Base-by-base conservation (phyloP, 1,284 basidiomycete genomes). In the Sporisorium graminicola region DNA sequence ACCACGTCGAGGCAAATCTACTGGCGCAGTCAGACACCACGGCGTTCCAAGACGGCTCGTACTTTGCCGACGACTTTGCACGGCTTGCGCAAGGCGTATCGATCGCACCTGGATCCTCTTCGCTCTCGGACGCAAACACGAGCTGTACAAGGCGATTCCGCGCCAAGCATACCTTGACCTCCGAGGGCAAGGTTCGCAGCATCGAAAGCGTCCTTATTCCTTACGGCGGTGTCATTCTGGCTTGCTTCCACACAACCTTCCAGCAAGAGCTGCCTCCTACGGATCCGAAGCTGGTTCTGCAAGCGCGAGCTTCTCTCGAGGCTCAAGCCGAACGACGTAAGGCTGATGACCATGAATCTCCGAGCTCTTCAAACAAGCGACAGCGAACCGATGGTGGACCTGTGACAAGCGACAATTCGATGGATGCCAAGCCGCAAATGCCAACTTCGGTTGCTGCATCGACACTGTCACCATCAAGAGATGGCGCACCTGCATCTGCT, bases 191-290 rank as follows among this genome's bases (percentile, higher is more conserved):
- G 86, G 81, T 86, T 37, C 81, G 87, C 20, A 89, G 91, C 81
- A 91, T 96, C 55, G 92, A 94, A 82, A 94, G 92, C 85, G 92
- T 96, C 68, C 94, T 95, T 87, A 94, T 96, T 86, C 94, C 94
- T 74, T 94, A 96, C 89, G 95, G 94, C 90, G 87, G 85, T 88
- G 88, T 88, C 74, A 85, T 87, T 13, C 86, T 88, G 46, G 86
- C 87, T 3, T 87, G 86, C 72, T 88, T 87, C 73, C 84, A 87
- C 75, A 88, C 86, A 43, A 86, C 81, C 0, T 80, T 69, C 50
- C 78, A 79, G 59, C 76, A 80, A 43, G 58, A 56, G 9, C 50
- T 81, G n/a, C 65, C 74, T 14, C 29, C 59, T 22, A 60, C 72
- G 3, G 73, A 78, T 52, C 60, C 68, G 3, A 61, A 66, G 43